A percentile compares a stretch with the other conserved stretches of the same genome.
Conservation (phyloP, 495 filamentous ascomycete species). For the Podospora conica region DNA sequence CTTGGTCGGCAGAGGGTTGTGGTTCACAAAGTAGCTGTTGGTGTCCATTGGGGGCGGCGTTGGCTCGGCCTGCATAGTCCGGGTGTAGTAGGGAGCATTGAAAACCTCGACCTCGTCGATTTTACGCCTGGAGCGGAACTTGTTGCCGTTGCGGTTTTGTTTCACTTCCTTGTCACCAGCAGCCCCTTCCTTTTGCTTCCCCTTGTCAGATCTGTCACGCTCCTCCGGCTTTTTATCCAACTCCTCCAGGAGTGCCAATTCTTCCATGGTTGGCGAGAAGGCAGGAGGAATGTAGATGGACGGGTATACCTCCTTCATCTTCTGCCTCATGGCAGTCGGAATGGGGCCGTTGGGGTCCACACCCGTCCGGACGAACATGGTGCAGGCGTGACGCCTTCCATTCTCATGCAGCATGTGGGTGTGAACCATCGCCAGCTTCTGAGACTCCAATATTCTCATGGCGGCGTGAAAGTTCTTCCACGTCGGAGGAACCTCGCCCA, state of each 20-base stretch:
- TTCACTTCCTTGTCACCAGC: constrained; percentile 10
- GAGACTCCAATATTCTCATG: constrained; percentile 32
- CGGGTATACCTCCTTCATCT: constrained; percentile 39
- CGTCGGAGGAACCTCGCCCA: constrained; percentile 29
- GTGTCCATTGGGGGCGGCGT: background rate
- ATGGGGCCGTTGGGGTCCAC: constrained; percentile 20
- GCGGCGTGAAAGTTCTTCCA: constrained; percentile 41
- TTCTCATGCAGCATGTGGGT: constrained; percentile 28
- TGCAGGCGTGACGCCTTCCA: constrained; percentile 18
- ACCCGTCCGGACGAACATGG: constrained; percentile 22
- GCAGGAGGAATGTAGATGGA: constrained; percentile 37
- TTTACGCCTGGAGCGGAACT: constrained; percentile 27
- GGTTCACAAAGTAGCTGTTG: background rate
- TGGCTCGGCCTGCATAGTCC: background rate
- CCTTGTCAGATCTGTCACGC: background rate
- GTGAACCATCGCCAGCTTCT: constrained; percentile 21
- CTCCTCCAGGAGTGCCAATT: constrained; percentile 25
- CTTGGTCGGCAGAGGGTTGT: constrained; percentile 17
- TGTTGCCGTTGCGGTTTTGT: constrained; percentile 25
- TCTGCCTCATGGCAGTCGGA: constrained; percentile 28
- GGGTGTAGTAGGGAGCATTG: constrained; percentile 32
- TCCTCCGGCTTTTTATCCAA: constrained; percentile 13
- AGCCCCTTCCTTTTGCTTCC: background rate
- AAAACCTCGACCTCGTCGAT: constrained; percentile 31
- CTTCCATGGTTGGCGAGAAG: constrained; percentile 37